A percentile compares a stretch with the other conserved stretches of the same genome.
Conservation (phyloP, 805 yeast species). For the Torulaspora maleeae region DNA sequence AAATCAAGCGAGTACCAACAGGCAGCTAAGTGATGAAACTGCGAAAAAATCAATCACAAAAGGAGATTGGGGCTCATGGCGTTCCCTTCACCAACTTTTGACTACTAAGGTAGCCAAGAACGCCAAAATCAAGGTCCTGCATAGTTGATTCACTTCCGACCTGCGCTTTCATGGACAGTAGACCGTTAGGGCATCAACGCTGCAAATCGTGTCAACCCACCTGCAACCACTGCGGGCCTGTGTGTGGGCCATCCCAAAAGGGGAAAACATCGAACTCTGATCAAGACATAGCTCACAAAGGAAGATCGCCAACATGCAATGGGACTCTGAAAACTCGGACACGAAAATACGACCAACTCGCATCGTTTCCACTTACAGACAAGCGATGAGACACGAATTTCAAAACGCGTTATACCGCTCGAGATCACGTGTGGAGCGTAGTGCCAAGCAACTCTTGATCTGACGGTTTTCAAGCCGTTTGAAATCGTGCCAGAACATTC, state of each 20-base stretch:
- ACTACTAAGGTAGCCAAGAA: slow-evolving; percentile 2
- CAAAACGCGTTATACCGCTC: not conserved
- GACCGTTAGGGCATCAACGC: not conserved
- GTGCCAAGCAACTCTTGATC: not conserved
- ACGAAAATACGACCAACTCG: slow-evolving; percentile 6
- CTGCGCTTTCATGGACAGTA: not conserved
- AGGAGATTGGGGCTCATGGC: slow-evolving; percentile 1
- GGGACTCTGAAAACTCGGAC: not conserved
- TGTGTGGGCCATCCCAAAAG: slow-evolving; percentile 7
- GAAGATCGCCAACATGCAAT: slow-evolving; percentile 1
- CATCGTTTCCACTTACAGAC: slow-evolving; percentile 6
- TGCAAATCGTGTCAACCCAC: not conserved
- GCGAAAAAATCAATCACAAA: slow-evolving; percentile 6
- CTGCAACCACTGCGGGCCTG: not conserved
- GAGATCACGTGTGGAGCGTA: not conserved
- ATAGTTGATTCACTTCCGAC: not conserved
- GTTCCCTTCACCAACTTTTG: not conserved
- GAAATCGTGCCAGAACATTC: not conserved
- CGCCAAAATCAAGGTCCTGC: slow-evolving; percentile 6
- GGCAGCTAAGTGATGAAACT: not conserved
- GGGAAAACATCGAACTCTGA: slow-evolving; percentile 9
- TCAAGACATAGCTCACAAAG: not conserved
- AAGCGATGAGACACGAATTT: not conserved
- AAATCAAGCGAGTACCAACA: not conserved
- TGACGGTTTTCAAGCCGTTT: not conserved